Percentiles rank a stretch among this genome's conserved stretches.
These are phyloP conservation scores for Begonia masoniana DNA, from an alignment of 306 rosid genomes.

Conservation along the genomic window DNA sequence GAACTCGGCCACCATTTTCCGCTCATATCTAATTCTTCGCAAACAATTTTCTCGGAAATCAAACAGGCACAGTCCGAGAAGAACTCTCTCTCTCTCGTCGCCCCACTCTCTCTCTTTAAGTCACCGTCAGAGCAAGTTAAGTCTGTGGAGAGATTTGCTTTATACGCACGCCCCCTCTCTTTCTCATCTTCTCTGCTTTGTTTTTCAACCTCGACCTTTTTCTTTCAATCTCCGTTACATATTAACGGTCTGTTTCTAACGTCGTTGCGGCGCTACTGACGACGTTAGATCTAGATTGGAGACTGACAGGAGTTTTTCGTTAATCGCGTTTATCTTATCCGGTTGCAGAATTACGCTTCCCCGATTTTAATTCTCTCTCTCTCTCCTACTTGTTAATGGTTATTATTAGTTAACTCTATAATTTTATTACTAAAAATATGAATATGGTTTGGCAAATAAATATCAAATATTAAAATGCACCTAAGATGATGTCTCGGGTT, in stretches of 20 bases:
- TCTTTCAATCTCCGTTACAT: conserved; percentile 21
- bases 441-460: no score
- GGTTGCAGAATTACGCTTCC: background rate
- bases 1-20: background rate
- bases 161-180: conserved; percentile 1
- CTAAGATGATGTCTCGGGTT: conserved; percentile 17
- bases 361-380: no score
- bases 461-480: background rate
- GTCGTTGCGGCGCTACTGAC: conserved; percentile 13
- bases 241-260: conserved; percentile 3
- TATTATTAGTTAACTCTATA: conserved; percentile 2
- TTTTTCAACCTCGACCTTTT: no score
- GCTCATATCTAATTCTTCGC: conserved; percentile 2
- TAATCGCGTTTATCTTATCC: no score
- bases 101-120: background rate
- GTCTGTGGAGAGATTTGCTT: no score
- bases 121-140: background rate
- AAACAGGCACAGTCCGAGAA: conserved; percentile 35
- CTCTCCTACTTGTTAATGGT: conserved; percentile 12
- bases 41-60: conserved; percentile 15
- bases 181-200: conserved; percentile 8
- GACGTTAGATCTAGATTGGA: background rate
- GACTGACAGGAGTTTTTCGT: background rate
- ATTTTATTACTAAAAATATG: background rate
- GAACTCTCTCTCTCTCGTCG: conserved; percentile 13